Conservation (phyloP, 257 asterid genomes). For the Fraxinus excelsior region DNA sequence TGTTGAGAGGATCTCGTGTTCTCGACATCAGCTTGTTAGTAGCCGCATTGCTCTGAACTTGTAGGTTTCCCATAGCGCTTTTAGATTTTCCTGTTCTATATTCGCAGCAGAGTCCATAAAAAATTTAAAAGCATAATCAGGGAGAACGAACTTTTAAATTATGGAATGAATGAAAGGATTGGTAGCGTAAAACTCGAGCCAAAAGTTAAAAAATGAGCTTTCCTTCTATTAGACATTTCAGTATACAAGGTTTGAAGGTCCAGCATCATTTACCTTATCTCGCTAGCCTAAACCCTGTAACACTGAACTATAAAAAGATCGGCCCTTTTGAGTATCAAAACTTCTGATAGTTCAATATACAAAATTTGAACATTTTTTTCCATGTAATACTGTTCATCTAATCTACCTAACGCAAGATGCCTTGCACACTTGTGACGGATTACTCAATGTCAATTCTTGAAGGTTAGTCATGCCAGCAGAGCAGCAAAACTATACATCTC, state of each 20-base stretch:
- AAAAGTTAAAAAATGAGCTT: background rate
- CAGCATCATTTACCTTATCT: background rate
- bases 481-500: conserved; percentile 25
- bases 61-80: background rate
- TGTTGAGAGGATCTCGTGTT: background rate
- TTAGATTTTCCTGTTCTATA: background rate
- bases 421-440: background rate
- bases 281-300: background rate
- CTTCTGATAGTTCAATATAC: background rate
- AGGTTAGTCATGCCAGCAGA: conserved; percentile 47
- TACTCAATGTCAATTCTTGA: background rate
- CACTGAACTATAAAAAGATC: background rate
- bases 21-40: background rate
- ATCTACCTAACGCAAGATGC: background rate
- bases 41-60: background rate
- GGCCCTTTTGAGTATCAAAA: background rate
- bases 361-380: conserved; percentile 2
- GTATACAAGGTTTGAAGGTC: background rate
- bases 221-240: background rate
- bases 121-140: too few relatives aligned
- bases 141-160: too few relatives aligned
- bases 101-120: background rate
- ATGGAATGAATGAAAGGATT: too few relatives aligned
- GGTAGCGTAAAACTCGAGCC: background rate
- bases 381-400: conserved; percentile 9